Evolutionary conservation across 768 basidiomycete species (phyloP).

Genomic region (Boletellus ananas): DNA sequence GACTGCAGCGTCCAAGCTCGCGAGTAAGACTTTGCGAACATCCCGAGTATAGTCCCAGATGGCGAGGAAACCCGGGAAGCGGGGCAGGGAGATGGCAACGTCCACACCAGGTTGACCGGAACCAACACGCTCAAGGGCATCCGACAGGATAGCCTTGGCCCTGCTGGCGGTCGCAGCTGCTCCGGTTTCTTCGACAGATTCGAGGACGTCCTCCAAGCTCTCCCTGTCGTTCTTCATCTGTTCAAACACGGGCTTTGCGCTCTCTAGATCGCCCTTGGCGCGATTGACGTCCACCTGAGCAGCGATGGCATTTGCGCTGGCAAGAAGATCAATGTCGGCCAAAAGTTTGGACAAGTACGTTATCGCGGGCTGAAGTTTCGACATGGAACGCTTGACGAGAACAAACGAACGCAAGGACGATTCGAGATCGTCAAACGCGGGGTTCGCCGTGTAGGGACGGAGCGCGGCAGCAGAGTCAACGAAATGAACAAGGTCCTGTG

Average conservation of each 20-base stretch:
- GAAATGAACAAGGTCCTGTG: conserved; percentile 94
- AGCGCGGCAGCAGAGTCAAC: conserved; percentile 85
- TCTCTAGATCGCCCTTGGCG: conserved; percentile 65
- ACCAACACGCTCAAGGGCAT: conserved; percentile 74
- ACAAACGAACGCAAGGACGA: conserved; percentile 90
- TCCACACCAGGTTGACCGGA: conserved; percentile 69
- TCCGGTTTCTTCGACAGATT: conserved; percentile 72
- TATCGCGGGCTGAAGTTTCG: conserved; percentile 89
- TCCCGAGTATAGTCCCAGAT: conserved; percentile 86
- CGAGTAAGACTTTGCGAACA: conserved; percentile 72
- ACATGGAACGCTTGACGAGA: conserved; percentile 91
- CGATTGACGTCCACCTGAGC: conserved; percentile 72
- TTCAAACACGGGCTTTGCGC: conserved; percentile 78
- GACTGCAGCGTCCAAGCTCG: conserved; percentile 77
- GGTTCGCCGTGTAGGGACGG: conserved; percentile 59
- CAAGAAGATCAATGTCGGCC: conserved; percentile 83
- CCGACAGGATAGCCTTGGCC: conserved; percentile 56
- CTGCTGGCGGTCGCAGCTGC: conserved; percentile 48
- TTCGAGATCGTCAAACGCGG: conserved; percentile 85
- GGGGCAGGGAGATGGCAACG: conserved; percentile 53
- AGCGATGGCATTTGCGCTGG: conserved; percentile 81
- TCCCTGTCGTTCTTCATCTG: conserved; percentile 78
- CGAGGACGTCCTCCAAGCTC: conserved; percentile 73
- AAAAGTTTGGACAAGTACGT: conserved; percentile 92
- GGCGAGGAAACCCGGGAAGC: conserved; percentile 77